A percentile compares a stretch with the other conserved stretches of the same genome.
These are phyloP conservation scores for Claviceps capensis DNA, from an alignment of 2,329 filamentous ascomycete genomes.

Conservation along the genomic window DNA sequence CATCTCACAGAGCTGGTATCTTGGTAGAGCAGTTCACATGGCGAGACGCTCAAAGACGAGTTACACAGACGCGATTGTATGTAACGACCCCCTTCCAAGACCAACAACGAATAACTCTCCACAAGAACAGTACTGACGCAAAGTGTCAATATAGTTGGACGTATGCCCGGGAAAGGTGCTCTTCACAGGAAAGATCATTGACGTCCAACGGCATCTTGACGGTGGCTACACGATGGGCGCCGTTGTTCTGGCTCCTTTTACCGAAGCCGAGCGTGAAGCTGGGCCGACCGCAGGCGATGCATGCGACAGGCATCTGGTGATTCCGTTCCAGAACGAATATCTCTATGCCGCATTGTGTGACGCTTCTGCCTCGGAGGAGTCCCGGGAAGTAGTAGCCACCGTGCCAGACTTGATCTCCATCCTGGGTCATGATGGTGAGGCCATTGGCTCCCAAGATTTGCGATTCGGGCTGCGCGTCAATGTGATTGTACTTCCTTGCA, in stretches of 20 bases:
- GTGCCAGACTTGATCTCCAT: slow-evolving; percentile 24
- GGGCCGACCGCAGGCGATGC: slow-evolving; percentile 8
- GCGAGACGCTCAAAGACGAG: slow-evolving; percentile 16
- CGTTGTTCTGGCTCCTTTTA: slow-evolving; percentile 20
- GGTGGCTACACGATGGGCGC: slow-evolving; percentile 28
- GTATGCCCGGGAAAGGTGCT: slow-evolving; percentile 22
- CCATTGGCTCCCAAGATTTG: slow-evolving; percentile 35
- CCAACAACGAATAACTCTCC: too few relatives aligned
- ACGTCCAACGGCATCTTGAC: slow-evolving; percentile 23
- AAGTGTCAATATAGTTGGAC: slow-evolving; percentile 11
- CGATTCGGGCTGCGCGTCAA: slow-evolving; percentile 36
- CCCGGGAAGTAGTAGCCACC: slow-evolving; percentile 19
- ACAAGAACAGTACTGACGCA: neutral
- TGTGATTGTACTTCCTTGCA: slow-evolving; percentile 35
- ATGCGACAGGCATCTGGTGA: slow-evolving; percentile 19
- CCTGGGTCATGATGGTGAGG: slow-evolving; percentile 30
- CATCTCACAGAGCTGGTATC: slow-evolving; percentile 20
- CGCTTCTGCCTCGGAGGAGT: slow-evolving; percentile 15
- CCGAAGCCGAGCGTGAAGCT: slow-evolving; percentile 17
- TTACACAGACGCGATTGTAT: slow-evolving; percentile 16
- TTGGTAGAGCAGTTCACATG: slow-evolving; percentile 18
- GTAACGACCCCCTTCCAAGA: neutral
- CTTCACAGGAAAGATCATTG: slow-evolving; percentile 26
- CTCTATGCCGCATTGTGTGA: slow-evolving; percentile 23
- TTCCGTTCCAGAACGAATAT: slow-evolving; percentile 30